These are phyloP conservation scores for Endogone sp. DNA, from an alignment of 192 early-diverging fungal genomes.

Conservation along the genomic window DNA sequence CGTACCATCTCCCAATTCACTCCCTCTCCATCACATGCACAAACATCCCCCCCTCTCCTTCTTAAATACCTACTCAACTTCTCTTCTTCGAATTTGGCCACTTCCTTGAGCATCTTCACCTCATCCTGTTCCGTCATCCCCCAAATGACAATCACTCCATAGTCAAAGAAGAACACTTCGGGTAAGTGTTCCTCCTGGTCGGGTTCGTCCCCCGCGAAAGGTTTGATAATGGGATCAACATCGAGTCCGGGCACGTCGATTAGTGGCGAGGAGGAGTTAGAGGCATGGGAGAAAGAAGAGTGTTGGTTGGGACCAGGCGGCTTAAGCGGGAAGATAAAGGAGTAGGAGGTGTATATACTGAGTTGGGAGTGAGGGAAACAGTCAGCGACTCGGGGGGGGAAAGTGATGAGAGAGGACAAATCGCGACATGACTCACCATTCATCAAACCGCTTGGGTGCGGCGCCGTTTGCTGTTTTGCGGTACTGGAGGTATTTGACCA, in stretches of 20 bases:
- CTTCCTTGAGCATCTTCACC: constrained; percentile 63
- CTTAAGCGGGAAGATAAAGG: constrained; percentile 34
- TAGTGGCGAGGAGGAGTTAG: too few species aligned
- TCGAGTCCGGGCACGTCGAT: too few species aligned
- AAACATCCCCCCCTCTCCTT: too few species aligned
- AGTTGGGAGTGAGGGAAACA: background rate
- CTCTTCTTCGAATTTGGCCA: constrained; percentile 75
- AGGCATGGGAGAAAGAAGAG: background rate
- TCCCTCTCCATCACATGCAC: too few species aligned
- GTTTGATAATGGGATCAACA: background rate
- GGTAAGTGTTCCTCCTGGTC: constrained; percentile 18
- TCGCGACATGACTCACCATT: constrained; percentile 73
- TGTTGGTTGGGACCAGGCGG: constrained; percentile 27
- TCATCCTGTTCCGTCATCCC: constrained; percentile 88
- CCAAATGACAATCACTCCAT: constrained; percentile 96
- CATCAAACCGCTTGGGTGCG: constrained; percentile 74
- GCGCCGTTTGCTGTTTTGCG: constrained; percentile 58
- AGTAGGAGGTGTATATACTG: constrained; percentile 53
- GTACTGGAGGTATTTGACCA: constrained; percentile 72
- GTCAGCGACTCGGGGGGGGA: too few species aligned
- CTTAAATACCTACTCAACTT: constrained; percentile 37
- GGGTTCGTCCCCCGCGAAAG: background rate
- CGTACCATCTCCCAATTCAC: too few species aligned
- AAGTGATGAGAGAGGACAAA: too few species aligned
- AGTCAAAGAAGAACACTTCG: constrained; percentile 89